Conservation (phyloP, 208 protist species). For the Wallacemonas sp. region DNA sequence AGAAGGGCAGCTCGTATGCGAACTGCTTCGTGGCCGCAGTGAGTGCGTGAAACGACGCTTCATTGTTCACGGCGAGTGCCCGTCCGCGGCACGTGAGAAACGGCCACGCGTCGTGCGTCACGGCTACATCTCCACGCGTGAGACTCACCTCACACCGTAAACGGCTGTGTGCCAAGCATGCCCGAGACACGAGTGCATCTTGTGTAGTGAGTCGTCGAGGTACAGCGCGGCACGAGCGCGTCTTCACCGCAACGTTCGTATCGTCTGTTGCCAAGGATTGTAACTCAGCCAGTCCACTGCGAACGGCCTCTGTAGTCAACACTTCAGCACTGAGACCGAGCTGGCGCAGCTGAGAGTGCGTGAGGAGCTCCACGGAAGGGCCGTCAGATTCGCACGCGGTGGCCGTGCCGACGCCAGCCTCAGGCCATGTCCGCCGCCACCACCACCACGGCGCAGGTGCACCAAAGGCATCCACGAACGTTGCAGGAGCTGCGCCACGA, state of each 20-base stretch:
- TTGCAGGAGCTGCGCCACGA: neutral
- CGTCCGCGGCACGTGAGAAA: conserved; percentile 41
- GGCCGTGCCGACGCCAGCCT: no score
- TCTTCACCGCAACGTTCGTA: no score
- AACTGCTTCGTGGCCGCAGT: neutral
- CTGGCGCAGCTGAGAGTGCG: neutral
- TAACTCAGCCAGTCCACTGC: no score
- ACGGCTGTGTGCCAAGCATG: conserved; percentile 21
- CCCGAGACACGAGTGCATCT: neutral
- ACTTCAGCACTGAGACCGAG: neutral
- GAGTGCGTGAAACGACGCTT: conserved; percentile 8
- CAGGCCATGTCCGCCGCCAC: no score
- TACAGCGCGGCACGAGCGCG: no score
- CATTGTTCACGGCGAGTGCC: conserved; percentile 19
- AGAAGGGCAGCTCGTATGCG: conserved; percentile 48
- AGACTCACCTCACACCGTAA: conserved; percentile 7
- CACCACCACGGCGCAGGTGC: conserved; percentile 3
- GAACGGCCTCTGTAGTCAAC: neutral
- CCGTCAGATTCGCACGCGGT: no score
- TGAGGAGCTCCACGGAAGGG: neutral
- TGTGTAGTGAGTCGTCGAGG: neutral
- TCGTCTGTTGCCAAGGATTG: no score
- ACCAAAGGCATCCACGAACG: neutral
- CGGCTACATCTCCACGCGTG: conserved; percentile 23
- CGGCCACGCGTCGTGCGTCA: conserved; percentile 23